Evolutionary conservation across 257 asterid genomes (phyloP).

Genomic region (Nemophila menziesii): DNA sequence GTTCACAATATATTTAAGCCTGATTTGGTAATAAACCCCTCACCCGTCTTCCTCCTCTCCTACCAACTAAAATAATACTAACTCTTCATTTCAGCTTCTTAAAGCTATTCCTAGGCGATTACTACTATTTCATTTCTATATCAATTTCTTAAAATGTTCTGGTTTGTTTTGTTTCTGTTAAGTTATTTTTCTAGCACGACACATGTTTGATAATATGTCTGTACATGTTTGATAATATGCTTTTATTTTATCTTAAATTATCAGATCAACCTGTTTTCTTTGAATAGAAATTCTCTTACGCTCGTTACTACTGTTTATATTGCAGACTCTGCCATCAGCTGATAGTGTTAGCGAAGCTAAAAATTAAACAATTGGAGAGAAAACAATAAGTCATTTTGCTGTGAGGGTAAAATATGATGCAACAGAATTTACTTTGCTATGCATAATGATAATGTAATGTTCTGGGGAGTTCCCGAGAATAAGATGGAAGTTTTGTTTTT

Average conservation of each 20-base stretch:
- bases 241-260: neutral
- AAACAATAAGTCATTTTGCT: conserved; percentile 7
- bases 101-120: neutral
- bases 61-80: neutral
- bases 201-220: conserved; percentile 41
- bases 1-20: conserved; percentile 75
- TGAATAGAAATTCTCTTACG: neutral
- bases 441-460: neutral
- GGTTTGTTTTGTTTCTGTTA: neutral
- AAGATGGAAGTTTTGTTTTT: too few species aligned
- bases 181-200: neutral
- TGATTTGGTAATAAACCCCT: conserved; percentile 31
- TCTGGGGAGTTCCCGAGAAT: neutral
- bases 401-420: neutral
- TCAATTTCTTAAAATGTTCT: neutral
- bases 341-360: conserved; percentile 11
- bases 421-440: neutral
- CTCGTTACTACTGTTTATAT: neutral
- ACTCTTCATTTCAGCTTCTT: neutral
- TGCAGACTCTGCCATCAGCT: conserved; percentile 34
- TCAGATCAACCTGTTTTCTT: neutral
- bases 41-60: neutral
- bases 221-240: neutral
- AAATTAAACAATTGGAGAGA: conserved; percentile 18
- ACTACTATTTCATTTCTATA: neutral